Conservation (phyloP, 495 filamentous ascomycete genomes). For the Oidiodendron maius region DNA sequence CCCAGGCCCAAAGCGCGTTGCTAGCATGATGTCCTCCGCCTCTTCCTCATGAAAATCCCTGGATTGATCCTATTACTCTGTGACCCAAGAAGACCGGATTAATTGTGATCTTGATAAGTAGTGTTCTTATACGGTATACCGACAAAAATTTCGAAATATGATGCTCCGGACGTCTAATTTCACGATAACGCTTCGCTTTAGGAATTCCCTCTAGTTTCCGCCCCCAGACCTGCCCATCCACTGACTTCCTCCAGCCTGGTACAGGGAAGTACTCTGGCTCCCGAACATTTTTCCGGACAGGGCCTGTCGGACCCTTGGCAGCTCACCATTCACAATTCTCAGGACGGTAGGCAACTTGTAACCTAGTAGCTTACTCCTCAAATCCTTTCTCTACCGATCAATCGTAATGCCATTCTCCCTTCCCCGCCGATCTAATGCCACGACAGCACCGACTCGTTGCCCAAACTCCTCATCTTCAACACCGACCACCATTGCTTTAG, state of each 20-base stretch:
- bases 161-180: no score
- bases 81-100: no score
- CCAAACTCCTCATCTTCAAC: constrained; percentile 41
- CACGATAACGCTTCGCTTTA: not conserved
- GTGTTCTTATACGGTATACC: no score
- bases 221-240: not conserved
- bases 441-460: constrained; percentile 42
- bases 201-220: no score
- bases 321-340: constrained; percentile 34
- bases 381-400: constrained; percentile 31
- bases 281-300: not conserved
- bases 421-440: constrained; percentile 28
- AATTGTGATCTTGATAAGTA: no score
- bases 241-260: not conserved
- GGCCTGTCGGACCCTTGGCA: constrained; percentile 31
- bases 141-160: no score
- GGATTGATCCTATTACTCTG: no score
- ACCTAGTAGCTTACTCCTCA: constrained; percentile 31
- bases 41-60: no score
- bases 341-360: constrained; percentile 46
- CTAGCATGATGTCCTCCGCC: no score
- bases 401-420: constrained; percentile 33
- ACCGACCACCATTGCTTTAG: constrained; percentile 39
- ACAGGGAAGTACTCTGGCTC: not conserved
- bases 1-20: no score